A percentile compares a stretch with the other conserved stretches of the same genome.
These are phyloP conservation scores for Oryza glaberrima DNA, from an alignment of 176 grass and related monocot genomes.

Conservation along the genomic window DNA sequence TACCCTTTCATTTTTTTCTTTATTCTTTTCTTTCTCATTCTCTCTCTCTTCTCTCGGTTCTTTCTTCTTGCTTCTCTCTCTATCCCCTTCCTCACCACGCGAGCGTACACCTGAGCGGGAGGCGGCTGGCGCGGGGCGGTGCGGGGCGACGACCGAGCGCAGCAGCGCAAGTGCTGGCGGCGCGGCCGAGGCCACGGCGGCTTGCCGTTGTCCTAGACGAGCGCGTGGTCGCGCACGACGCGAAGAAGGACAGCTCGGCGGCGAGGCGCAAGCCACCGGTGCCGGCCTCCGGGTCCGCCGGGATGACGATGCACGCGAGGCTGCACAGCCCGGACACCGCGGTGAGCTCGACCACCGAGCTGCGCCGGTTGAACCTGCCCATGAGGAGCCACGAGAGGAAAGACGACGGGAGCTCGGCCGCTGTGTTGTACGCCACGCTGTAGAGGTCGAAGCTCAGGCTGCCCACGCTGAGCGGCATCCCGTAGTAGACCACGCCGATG, in stretches of 20 bases:
- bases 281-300: background rate
- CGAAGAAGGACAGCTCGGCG: constrained; percentile 75
- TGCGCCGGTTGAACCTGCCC: constrained; percentile 56
- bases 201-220: too few species aligned
- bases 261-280: constrained; percentile 48
- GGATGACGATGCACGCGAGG: constrained; percentile 54
- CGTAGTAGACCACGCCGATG: constrained; percentile 82
- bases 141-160: too few species aligned
- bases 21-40: too few species aligned
- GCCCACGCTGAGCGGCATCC: constrained; percentile 88
- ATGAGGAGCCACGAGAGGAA: constrained; percentile 57
- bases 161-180: too few species aligned
- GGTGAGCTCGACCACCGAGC: constrained; percentile 56
- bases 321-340: constrained; percentile 48
- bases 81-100: too few species aligned
- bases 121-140: too few species aligned
- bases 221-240: constrained; percentile 46
- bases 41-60: too few species aligned
- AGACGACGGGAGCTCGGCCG: constrained; percentile 70
- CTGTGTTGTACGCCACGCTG: constrained; percentile 79
- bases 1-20: too few species aligned
- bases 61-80: too few species aligned
- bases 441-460: constrained; percentile 81
- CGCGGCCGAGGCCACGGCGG: too few species aligned
- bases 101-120: too few species aligned